Evolutionary conservation across 2,329 filamentous ascomycete genomes (phyloP).

Genomic region (Aspergillus fructus): DNA sequence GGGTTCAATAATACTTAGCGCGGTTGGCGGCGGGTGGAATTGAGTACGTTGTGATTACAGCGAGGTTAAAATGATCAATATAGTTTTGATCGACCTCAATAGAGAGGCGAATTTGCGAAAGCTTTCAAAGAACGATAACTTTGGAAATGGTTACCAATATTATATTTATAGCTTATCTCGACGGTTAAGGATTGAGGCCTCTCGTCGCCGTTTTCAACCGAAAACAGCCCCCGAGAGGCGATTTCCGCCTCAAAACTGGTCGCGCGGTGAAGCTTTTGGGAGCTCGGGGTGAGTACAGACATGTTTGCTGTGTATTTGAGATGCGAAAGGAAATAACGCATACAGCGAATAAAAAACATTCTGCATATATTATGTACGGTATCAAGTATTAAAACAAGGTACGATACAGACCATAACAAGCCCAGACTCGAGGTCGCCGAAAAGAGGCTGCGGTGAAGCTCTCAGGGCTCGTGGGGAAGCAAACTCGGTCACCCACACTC

Average conservation of each 20-base stretch:
- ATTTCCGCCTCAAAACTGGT: conserved; percentile 21
- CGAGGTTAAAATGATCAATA: not conserved
- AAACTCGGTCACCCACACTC: conserved; percentile 12
- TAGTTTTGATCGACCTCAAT: not conserved
- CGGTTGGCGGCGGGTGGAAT: conserved; percentile 5
- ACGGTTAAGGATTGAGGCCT: conserved; percentile 3
- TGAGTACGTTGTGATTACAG: conserved; percentile 1
- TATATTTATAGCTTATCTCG: conserved; percentile 11
- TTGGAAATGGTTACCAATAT: not conserved
- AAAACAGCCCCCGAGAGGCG: conserved; percentile 21
- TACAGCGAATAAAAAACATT: not conserved
- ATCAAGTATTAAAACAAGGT: not conserved
- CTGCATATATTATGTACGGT: not conserved
- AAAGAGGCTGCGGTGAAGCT: conserved; percentile 38
- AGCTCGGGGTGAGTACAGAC: not conserved
- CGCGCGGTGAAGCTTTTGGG: conserved; percentile 32
- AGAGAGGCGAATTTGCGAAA: not conserved
- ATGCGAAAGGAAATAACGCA: not conserved
- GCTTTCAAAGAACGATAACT: conserved; percentile 1
- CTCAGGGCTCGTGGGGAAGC: conserved; percentile 14
- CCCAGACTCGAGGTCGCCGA: conserved; percentile 20
- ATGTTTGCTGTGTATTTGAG: not conserved
- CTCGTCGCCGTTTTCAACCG: conserved; percentile 15
- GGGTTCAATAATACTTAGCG: conserved; percentile 1
- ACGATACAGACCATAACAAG: conserved; percentile 11